Base-by-base conservation (phyloP, 768 basidiomycete genomes). In the Leccinum subgranulosum region DNA sequence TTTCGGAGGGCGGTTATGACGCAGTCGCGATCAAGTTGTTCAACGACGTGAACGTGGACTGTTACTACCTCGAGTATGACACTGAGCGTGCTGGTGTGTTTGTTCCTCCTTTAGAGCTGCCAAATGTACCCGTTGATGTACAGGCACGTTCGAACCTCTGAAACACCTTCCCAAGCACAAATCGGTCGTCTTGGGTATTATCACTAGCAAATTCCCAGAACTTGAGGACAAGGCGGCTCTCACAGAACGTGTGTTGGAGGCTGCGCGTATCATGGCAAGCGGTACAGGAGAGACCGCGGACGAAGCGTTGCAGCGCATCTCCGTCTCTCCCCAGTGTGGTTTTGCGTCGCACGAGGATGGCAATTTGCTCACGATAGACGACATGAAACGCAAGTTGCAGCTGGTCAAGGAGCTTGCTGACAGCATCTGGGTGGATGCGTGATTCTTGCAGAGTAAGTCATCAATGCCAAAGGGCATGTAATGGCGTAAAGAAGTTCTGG, bases 1-100 rank as follows among this genome's bases (percentile, higher is more conserved):
- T 80, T 39, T 39, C 36, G 36, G 36, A 39, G 17, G 36, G 36
- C 17, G 36, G 36, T 39, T 39, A 39, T 39, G 66, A 74, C 75
- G 34, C 65, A 34, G 79, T 79, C 61, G 78, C 78, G 2, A 68
- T 65, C 50, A 77, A 76, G 61, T 66, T 80, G 41, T 80, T 80
- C 76, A 76, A 74, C 60, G 58, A 75, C 29, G 66, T 79, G 17
- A 39, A 39, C 17, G 17, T 39, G 3, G 36, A 39, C 8, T 17
- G 36, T n/a, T 39, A 39, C 36, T 39, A 39, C 36, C 36, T 39
- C 17, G 36, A 39, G 36, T 39, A 39, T 17, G 36, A 39, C 36
- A 39, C 36, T 39, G 36, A 39, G 17, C 36, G 36, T 8, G 36
- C 36, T 39, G 36, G 36, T 39, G 36, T n/a, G 36, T 39, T 9